Base-by-base conservation (phyloP, 139 green algal species). In the Trebouxia sp. region DNA sequence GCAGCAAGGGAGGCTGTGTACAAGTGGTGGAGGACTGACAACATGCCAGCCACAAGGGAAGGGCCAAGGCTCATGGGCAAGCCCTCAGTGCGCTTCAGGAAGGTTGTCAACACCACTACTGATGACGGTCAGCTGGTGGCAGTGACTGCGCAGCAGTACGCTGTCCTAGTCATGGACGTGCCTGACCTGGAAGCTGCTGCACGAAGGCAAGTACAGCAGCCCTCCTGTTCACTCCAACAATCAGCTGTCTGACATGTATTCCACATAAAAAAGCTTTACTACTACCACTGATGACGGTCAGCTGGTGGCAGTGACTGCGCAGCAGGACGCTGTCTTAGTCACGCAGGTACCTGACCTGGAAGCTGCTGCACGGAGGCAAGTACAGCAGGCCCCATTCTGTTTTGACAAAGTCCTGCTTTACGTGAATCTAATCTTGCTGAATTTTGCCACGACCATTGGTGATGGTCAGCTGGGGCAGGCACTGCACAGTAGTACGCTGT, bases 191-290 rank as follows among this genome's bases (percentile, higher is more conserved):
- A 55, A 45, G 22, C 77, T 76, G 84, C 48, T 58, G 38, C n/a
- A 5, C 47, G 47, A 14, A 14, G 47, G 47, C 20, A 17, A 53
- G 47, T 10, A 82, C 42, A 56, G 58, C 15, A 11, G 56, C 39
- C 56, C 38, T 14, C 70, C 20, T 2, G 26, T 14, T 15, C 42
- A 24, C 39, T 6, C 20, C 66, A 47, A 37, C 66, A 47, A 30
- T 42, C 28, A 41, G 58, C 22, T 26, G 58, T n/a, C 20, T 17
- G 28, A n/a, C n/a, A n/a, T n/a, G n/a, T n/a, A n/a, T n/a, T n/a
- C n/a, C n/a, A n/a, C n/a, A n/a, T n/a, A n/a, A n/a, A 93, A 95
- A 84, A 88, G 85, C 6, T 82, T 91, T 62, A 93, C 92, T 51
- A 87, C 88, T 5, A 66, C 74, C 26, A 58, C 14, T 5, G 39